Evolutionary conservation across 1,284 basidiomycete genomes (phyloP).

Genomic region (Earliella scabrosa): DNA sequence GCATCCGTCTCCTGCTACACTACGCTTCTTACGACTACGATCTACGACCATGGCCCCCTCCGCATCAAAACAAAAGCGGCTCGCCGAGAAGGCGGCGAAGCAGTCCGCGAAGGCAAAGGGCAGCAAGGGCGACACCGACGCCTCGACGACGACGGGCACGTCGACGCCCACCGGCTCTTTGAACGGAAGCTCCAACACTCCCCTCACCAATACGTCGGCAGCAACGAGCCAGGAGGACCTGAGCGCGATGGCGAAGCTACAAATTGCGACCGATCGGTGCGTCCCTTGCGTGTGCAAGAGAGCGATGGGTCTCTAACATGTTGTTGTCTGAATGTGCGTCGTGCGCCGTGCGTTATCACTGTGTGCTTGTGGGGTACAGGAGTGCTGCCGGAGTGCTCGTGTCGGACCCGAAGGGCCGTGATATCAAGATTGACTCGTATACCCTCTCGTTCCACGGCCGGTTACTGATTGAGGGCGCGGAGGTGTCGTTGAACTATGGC

Average conservation of each 20-base stretch:
- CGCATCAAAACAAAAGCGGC: slow-evolving; percentile 83
- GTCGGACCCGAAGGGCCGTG: slow-evolving; percentile 90
- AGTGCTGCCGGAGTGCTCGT: slow-evolving; percentile 91
- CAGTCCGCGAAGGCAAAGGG: slow-evolving; percentile 55
- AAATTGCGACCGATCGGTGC: slow-evolving; percentile 86
- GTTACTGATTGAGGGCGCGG: slow-evolving; percentile 88
- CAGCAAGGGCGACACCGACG: slow-evolving; percentile 28
- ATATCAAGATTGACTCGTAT: slow-evolving; percentile 97
- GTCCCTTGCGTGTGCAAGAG: slow-evolving; percentile 15
- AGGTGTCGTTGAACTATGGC: slow-evolving; percentile 92
- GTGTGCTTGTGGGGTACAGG: too few species aligned
- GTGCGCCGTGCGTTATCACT: too few species aligned
- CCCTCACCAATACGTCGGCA: slow-evolving; percentile 77
- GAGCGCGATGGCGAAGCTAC: slow-evolving; percentile 84
- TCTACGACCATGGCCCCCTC: slow-evolving; percentile 65
- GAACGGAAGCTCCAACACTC: slow-evolving; percentile 71
- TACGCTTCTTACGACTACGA: not conserved
- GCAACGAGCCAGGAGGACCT: slow-evolving; percentile 78
- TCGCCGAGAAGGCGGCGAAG: slow-evolving; percentile 91
- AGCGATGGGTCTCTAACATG: not conserved
- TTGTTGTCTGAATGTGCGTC: not conserved
- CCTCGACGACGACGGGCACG: slow-evolving; percentile 47
- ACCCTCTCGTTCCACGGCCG: slow-evolving; percentile 98
- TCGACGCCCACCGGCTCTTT: slow-evolving; percentile 60
- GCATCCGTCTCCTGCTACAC: not conserved